Base-by-base conservation (phyloP, 495 filamentous ascomycete species). In the Cenococcum geophilum region DNA sequence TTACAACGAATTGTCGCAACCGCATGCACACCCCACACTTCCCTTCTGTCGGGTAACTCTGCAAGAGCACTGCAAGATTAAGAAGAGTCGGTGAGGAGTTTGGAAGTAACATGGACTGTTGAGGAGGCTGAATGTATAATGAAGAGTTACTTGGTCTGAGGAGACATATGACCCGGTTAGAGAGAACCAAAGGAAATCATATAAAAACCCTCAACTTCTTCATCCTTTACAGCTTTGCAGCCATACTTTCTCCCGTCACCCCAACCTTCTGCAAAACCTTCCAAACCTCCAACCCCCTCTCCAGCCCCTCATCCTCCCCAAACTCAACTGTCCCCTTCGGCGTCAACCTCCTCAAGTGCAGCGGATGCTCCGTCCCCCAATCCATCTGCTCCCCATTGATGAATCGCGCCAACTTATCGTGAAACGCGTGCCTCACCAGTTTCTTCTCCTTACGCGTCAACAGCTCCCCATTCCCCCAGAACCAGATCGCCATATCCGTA, bases 401-500 rank as follows among this genome's bases (percentile, higher is more conserved):
- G 68, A 82, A 84, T 42, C 62, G 61, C 5, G 63, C 68, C 40
- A 81, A 71, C 27, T 77, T 77, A 3, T 71, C 74, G 45, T 80
- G 69, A 54, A 80, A 74, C 25, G 59, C 61, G 1, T 74, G 72
- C 36, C 66, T 59, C 5, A 78, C 64, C 12, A 77, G 23, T 20
- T n/a, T 51, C 69, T 79, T 79, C 71, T 84, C 82, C 49, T 60
- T 43, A 10, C 62, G 56, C 12, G 61, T 68, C 6, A 84, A 49
- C 0, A 58, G 36, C 45, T 72, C 65, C 20, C 79, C 80, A 69
- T 80, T 76, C 0, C 82, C 82, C 76, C 77, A 82, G 57, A 83
- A 79, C 82, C 82, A 84, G 21, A 82, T 73, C 51, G 76, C 70
- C 71, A 79, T 76, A 64, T 84, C 82, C 1, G 79, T 79, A 10